These are phyloP conservation scores for Metschnikowia lunata DNA, from an alignment of 805 yeast genomes.

Conservation along the genomic window DNA sequence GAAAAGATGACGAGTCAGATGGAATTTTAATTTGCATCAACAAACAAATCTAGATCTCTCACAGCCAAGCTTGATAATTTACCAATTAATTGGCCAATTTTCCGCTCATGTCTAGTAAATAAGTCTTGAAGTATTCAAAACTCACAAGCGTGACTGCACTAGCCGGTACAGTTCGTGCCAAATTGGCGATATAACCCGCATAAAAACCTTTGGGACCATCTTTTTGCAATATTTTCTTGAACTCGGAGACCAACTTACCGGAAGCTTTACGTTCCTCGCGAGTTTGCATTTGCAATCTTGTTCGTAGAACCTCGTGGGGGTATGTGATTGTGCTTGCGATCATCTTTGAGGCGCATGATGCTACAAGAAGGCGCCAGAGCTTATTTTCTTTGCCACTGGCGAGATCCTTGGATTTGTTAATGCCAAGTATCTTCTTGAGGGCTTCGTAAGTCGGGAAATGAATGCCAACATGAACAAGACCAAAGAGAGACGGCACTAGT, in stretches of 20 bases:
- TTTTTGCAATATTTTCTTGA: slow-evolving; percentile 43
- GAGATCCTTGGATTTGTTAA: slow-evolving; percentile 12
- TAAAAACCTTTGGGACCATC: slow-evolving; percentile 86
- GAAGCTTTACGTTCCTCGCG: slow-evolving; percentile 20
- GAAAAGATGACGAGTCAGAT: too few relatives aligned
- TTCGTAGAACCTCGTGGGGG: slow-evolving; percentile 92
- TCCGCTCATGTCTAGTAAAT: slow-evolving; percentile 38
- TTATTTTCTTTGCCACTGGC: slow-evolving; percentile 9
- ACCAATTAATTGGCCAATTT: slow-evolving; percentile 9
- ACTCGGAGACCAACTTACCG: slow-evolving; percentile 26
- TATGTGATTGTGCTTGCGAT: slow-evolving; percentile 84
- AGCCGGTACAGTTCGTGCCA: slow-evolving; percentile 90
- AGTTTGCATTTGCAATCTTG: slow-evolving; percentile 74
- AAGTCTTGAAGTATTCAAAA: slow-evolving; percentile 72
- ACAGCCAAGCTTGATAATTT: too few relatives aligned
- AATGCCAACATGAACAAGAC: slow-evolving; percentile 88
- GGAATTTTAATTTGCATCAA: too few relatives aligned
- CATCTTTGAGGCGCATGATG: slow-evolving; percentile 82
- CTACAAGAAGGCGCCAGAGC: slow-evolving; percentile 38
- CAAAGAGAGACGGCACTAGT: slow-evolving; percentile 82
- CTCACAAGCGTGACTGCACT: slow-evolving; percentile 93
- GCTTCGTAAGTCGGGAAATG: slow-evolving; percentile 93
- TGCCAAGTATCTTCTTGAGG: slow-evolving; percentile 44
- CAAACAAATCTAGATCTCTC: too few relatives aligned
- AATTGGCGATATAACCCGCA: slow-evolving; percentile 81